Conservation (phyloP, 2,329 filamentous ascomycete species). For the Didymella lethalis region DNA sequence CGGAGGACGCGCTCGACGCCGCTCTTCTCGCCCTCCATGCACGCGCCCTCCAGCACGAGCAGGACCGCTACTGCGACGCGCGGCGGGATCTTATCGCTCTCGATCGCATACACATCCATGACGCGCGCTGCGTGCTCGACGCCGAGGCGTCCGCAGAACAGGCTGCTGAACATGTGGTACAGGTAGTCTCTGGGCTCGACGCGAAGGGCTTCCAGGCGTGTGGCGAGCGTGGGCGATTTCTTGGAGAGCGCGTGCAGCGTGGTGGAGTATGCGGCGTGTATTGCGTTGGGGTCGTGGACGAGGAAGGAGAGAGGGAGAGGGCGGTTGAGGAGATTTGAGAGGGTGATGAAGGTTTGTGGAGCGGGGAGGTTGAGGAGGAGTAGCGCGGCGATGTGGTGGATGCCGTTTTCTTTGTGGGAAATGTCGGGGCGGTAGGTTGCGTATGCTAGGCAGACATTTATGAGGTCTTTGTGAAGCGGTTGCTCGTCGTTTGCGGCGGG, state of each 20-base stretch:
- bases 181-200: slow-evolving; percentile 62
- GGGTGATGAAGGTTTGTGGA: slow-evolving; percentile 70
- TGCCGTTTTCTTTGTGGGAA: slow-evolving; percentile 69
- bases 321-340: slow-evolving; percentile 81
- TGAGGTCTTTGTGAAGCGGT: slow-evolving; percentile 71
- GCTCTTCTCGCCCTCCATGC: slow-evolving; percentile 45
- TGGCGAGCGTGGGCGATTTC: slow-evolving; percentile 70
- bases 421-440: slow-evolving; percentile 84
- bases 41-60: slow-evolving; percentile 57
- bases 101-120: slow-evolving; percentile 85
- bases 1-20: slow-evolving; percentile 30
- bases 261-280: slow-evolving; percentile 72
- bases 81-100: slow-evolving; percentile 76
- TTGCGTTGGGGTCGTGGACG: slow-evolving; percentile 72
- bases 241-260: slow-evolving; percentile 71
- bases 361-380: slow-evolving; percentile 75
- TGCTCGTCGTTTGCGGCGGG: slow-evolving; percentile 55
- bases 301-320: slow-evolving; percentile 78
- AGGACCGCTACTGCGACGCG: slow-evolving; percentile 75
- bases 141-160: slow-evolving; percentile 68
- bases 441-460: slow-evolving; percentile 80
- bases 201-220: slow-evolving; percentile 62
- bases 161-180: slow-evolving; percentile 65
- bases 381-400: slow-evolving; percentile 76
- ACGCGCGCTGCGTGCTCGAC: slow-evolving; percentile 75